Evolutionary conservation across 139 green algal genomes (phyloP).

Genomic region (Yamagishiella unicocca): DNA sequence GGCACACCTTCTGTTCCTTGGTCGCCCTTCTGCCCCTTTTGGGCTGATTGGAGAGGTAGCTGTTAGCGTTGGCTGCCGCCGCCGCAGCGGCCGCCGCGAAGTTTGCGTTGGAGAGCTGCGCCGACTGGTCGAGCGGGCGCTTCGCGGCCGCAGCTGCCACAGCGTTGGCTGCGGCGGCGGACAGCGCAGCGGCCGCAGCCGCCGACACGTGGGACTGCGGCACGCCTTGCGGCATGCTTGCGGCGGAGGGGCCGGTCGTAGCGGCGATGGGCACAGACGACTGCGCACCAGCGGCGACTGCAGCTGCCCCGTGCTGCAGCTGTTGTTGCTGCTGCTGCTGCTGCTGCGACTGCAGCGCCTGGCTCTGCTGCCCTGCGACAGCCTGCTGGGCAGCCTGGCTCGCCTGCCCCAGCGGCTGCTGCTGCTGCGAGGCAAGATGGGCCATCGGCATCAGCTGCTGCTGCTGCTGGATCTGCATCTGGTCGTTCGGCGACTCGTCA

Average conservation of each 20-base stretch:
- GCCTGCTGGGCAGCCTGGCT: not conserved
- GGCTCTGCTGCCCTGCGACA: not conserved
- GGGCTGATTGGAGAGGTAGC: slow-evolving; percentile 11
- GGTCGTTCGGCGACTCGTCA: slow-evolving; percentile 14
- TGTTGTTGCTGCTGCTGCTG: not conserved
- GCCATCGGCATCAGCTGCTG: not conserved
- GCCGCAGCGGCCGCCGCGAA: slow-evolving; percentile 14
- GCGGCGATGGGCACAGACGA: not conserved
- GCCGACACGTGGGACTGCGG: not conserved
- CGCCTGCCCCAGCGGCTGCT: not conserved
- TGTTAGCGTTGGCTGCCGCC: not conserved
- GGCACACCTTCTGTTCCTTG: slow-evolving; percentile 66
- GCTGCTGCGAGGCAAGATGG: not conserved
- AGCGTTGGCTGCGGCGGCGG: slow-evolving; percentile 23
- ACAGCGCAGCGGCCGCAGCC: slow-evolving; percentile 41
- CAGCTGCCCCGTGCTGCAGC: not conserved
- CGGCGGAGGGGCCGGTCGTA: not conserved
- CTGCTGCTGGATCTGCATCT: slow-evolving; percentile 24
- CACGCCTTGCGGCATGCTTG: not conserved
- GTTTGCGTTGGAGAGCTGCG: not conserved
- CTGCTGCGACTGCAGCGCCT: not conserved
- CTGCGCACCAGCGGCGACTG: not conserved
- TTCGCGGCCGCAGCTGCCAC: slow-evolving; percentile 10
- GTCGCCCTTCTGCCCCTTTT: slow-evolving; percentile 52
- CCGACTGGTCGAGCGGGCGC: slow-evolving; percentile 18